Base-by-base conservation (phyloP, 352 stramenopile genomes). In the Phytophthora multivora region DNA sequence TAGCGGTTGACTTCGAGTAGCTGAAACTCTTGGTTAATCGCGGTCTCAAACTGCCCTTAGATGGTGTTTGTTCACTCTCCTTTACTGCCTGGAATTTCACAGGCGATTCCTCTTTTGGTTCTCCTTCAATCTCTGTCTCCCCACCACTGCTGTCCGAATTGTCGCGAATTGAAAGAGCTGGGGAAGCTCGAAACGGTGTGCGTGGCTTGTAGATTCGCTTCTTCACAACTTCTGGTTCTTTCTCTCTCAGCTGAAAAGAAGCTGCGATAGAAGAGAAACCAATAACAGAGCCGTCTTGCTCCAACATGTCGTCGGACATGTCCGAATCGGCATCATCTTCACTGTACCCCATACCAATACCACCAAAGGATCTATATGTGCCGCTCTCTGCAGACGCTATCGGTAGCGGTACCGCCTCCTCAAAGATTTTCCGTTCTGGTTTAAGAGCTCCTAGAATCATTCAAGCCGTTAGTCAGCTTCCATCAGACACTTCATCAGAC, bases 261-360 rank as follows among this genome's bases (percentile, higher is more conserved):
- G 75, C 77, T n/a, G 82, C 82, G 23, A 91, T 78, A 8, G 75
- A 76, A 5, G 80, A 85, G 2, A 88, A 51, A 0, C 63, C 69
- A 36, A 66, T 69, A 6, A 75, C 40, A 23, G 74, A 68, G 2
- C 78, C 80, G 19, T 89, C 80, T 46, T 89, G 76, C 48, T 85
- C 80, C n/a, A 86, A 57, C 77, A 89, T 89, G 26, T 90, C 81
- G 46, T 90, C 79, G 28, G 79, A 89, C 75, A 89, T 69, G 39
- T 88, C 75, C 30, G 77, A 90, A 16, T 88, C 79, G 6, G 50
- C 75, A 47, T 78, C 76, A 26, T 80, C 33, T 1, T 65, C 64
- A 57, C 51, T 57, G 21, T 59, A n/a, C 15, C 23, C 35, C 39
- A 65, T 65, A n/a, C 11, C 16, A 49, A 40, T 19, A 23, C 51